Base-by-base conservation (phyloP, 2,329 filamentous ascomycete genomes). In the Penicillium crustosum region DNA sequence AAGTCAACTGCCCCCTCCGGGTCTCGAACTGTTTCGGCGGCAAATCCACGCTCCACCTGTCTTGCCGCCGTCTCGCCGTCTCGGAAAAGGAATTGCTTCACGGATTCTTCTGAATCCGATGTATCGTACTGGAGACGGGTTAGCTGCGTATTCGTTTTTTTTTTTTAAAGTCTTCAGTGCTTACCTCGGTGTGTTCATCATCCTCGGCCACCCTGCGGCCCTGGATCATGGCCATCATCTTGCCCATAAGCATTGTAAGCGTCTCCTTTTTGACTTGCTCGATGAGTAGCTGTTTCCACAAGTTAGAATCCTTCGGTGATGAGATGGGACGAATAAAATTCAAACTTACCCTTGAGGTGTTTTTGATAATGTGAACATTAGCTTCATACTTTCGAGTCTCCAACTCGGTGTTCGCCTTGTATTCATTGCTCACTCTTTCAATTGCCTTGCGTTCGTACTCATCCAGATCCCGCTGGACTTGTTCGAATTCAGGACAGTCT, bases 401-500 rank as follows among this genome's bases (percentile, higher is more conserved):
- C 33, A 71, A 56, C 27, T 69, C 68, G 3, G 73, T 61, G 33
- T 71, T 69, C 33, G 71, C 61, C 23, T 75, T 67, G 36, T 74
- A 74, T 55, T 77, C 70, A 17, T 61, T 64, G 31, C 66, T 66
- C 43, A 76, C 57, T 23, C 38, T 51, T 64, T 49, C 12, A 68
- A 71, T 56, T 68, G 62, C 57, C 65, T 68, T 61, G 63, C 60
- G 35, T 68, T 66, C 47, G 71, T 65, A 38, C 60, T 66, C 49
- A 51, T 63, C 50, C 33, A 79, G 64, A 19, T 70, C 69, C 31
- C 62, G 59, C 49, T 73, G 65, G 33, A 78, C 62, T 53, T 74
- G 68, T 5, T 73, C 63, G 53, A 72, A 77, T 60, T 79, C 75
- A 2, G 73, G 71, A 5, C 73, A 72, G 8, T 73, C 68, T 49